Evolutionary conservation across 805 yeast species (phyloP).

Genomic region (Ogataea henricii): DNA sequence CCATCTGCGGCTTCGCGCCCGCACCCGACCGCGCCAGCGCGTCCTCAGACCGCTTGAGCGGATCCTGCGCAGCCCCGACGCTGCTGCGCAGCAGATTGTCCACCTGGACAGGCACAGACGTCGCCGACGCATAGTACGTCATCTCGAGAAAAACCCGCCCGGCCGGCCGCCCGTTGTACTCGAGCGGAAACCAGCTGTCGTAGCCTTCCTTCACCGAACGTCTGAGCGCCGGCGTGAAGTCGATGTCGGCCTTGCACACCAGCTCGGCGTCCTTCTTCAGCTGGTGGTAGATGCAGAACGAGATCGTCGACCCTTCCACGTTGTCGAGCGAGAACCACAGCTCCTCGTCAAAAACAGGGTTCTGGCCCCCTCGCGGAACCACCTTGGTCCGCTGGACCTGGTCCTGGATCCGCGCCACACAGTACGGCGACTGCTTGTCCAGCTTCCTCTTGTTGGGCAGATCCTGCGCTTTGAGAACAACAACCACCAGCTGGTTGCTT

Average conservation of each 20-base stretch:
- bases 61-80: neutral
- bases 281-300: slow-evolving; percentile 80
- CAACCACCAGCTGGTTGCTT: slow-evolving; percentile 64
- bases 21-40: neutral
- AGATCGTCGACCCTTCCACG: slow-evolving; percentile 62
- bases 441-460: slow-evolving; percentile 82
- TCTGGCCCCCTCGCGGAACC: slow-evolving; percentile 88
- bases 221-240: slow-evolving; percentile 69
- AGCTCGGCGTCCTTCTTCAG: slow-evolving; percentile 83
- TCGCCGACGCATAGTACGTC: slow-evolving; percentile 75
- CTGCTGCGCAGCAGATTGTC: slow-evolving; percentile 25
- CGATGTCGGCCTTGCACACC: slow-evolving; percentile 80
- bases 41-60: neutral
- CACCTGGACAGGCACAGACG: slow-evolving; percentile 34
- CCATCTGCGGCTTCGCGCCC: slow-evolving; percentile 12
- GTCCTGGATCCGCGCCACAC: slow-evolving; percentile 78
- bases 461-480: slow-evolving; percentile 80
- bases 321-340: slow-evolving; percentile 66
- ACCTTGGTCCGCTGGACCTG: slow-evolving; percentile 78
- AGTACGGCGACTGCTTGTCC: slow-evolving; percentile 93
- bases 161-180: slow-evolving; percentile 70
- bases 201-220: slow-evolving; percentile 71
- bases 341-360: slow-evolving; percentile 85
- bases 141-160: slow-evolving; percentile 89
- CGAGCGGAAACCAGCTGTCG: slow-evolving; percentile 81